Conservation (phyloP, 2,329 filamentous ascomycete species). For the Fusarium sp. region DNA sequence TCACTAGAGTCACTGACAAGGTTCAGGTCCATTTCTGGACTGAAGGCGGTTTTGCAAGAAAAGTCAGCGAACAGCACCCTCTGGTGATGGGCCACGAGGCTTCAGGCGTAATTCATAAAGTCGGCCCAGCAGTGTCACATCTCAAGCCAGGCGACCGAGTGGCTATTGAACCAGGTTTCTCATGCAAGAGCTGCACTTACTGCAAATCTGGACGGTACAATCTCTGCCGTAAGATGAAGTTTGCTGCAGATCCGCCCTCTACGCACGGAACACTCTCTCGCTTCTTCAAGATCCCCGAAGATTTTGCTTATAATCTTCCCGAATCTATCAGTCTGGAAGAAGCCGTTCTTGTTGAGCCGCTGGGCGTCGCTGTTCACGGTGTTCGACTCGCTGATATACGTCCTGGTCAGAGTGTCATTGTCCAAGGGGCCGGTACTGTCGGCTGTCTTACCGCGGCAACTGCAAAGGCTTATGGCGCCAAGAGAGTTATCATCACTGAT, state of each 20-base stretch:
- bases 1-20: not conserved
- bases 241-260: slow-evolving; percentile 92
- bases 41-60: slow-evolving; percentile 81
- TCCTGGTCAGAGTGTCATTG: slow-evolving; percentile 81
- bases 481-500: slow-evolving; percentile 54
- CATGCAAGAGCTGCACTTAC: slow-evolving; percentile 80
- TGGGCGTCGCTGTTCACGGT: slow-evolving; percentile 87
- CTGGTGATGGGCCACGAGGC: slow-evolving; percentile 78
- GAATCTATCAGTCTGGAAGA: slow-evolving; percentile 80
- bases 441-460: slow-evolving; percentile 89
- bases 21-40: slow-evolving; percentile 83
- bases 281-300: slow-evolving; percentile 84
- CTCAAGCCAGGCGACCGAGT: slow-evolving; percentile 82
- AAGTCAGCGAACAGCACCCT: slow-evolving; percentile 82
- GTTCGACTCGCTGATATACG: slow-evolving; percentile 76
- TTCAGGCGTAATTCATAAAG: slow-evolving; percentile 79
- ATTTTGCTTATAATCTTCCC: slow-evolving; percentile 93
- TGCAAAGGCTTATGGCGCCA: slow-evolving; percentile 83
- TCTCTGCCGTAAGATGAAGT: slow-evolving; percentile 85
- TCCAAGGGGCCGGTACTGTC: slow-evolving; percentile 88
- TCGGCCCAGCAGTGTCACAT: slow-evolving; percentile 71
- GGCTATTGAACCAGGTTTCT: slow-evolving; percentile 90
- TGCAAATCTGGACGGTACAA: slow-evolving; percentile 91
- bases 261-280: slow-evolving; percentile 84
- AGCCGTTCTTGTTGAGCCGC: slow-evolving; percentile 88